Percentiles rank a stretch among this genome's conserved stretches.
These are phyloP conservation scores for Fusarium armeniacum DNA, from an alignment of 2,329 filamentous ascomycete species.

Conservation along the genomic window DNA sequence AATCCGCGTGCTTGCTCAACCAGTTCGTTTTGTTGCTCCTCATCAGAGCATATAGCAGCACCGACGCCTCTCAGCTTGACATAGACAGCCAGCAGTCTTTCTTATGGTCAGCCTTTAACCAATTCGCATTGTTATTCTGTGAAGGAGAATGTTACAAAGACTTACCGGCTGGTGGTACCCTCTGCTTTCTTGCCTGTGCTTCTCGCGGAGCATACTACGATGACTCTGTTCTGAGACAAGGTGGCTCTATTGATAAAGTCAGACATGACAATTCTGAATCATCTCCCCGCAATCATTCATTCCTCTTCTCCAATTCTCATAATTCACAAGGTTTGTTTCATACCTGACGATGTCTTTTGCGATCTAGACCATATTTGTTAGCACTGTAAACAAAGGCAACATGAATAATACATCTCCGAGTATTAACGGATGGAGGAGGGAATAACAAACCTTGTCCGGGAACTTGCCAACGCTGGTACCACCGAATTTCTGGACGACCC, in stretches of 20 bases:
- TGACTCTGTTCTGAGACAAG: constrained; percentile 79
- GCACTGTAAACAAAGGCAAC: constrained; percentile 18
- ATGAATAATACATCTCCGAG: constrained; percentile 8
- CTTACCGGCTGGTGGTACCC: constrained; percentile 94
- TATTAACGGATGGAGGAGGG: background rate
- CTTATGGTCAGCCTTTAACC: background rate
- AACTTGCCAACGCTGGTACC: constrained; percentile 97
- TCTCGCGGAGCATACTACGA: constrained; percentile 94
- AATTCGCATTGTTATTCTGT: background rate
- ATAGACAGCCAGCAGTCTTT: constrained; percentile 71
- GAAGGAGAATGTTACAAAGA: constrained; percentile 39
- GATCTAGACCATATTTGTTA: constrained; percentile 52
- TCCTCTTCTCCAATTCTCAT: background rate
- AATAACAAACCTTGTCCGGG: constrained; percentile 72
- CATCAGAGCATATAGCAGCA: constrained; percentile 65
- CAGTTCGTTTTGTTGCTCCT: constrained; percentile 64
- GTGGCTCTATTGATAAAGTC: constrained; percentile 55
- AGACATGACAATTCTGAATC: constrained; percentile 28
- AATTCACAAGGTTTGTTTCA: constrained; percentile 31
- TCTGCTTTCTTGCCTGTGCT: constrained; percentile 95
- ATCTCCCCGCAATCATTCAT: constrained; percentile 12
- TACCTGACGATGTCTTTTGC: constrained; percentile 61
- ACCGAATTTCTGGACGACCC: constrained; percentile 96
- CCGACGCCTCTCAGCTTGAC: constrained; percentile 68
- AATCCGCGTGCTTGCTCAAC: constrained; percentile 77